phyloP scores from a whole-genome alignment of 495 filamentous ascomycete genomes.

The Aspergillus bridgeri region DNA sequence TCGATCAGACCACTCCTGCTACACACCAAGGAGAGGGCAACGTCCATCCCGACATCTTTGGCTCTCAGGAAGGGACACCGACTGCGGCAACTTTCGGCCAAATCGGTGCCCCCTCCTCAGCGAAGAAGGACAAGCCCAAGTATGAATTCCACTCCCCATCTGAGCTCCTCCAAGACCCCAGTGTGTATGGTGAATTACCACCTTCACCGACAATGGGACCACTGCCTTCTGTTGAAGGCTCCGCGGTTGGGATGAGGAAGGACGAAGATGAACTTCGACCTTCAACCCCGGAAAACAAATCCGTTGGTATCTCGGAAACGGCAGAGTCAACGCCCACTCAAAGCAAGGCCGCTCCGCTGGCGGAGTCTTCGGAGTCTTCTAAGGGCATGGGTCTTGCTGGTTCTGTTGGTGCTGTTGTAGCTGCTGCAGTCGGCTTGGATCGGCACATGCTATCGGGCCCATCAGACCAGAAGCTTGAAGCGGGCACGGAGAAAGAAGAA shows the following conservation, averaged over 20 bases:
- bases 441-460: background rate
- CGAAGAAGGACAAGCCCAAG: constrained; percentile 32
- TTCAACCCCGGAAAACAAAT: constrained; percentile 14
- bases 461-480: background rate
- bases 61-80: constrained; percentile 38
- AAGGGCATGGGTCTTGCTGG: constrained; percentile 22
- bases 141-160: constrained; percentile 49
- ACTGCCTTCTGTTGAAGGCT: constrained; percentile 39
- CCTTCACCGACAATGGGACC: constrained; percentile 22
- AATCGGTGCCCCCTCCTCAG: background rate
- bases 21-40: constrained; percentile 9
- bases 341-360: constrained; percentile 5
- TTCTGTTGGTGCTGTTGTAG: constrained; percentile 29
- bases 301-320: background rate
- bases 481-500: background rate
- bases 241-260: constrained; percentile 25
- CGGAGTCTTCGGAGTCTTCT: constrained; percentile 6
- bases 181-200: constrained; percentile 24
- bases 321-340: constrained; percentile 23
- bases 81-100: constrained; percentile 26
- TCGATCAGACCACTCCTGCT: constrained; percentile 22
- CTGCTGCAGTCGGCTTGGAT: constrained; percentile 2
- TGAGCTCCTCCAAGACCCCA: constrained; percentile 40
- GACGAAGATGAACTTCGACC: constrained; percentile 14
- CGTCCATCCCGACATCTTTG: constrained; percentile 23